Evolutionary conservation across 768 basidiomycete genomes (phyloP).

Genomic region (Lactarius evosmus): DNA sequence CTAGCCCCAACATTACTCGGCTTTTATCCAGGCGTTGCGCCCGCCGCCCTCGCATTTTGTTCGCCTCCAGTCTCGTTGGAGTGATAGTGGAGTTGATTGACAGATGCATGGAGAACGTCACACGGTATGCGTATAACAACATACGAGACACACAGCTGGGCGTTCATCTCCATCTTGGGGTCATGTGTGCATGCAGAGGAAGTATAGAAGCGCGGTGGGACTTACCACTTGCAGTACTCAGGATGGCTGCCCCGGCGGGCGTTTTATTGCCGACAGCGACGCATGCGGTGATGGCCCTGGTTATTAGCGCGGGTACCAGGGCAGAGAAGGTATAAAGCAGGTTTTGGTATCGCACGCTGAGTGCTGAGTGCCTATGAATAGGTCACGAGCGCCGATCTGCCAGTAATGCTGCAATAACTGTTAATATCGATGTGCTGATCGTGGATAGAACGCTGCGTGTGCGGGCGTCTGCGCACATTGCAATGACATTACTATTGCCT

Average conservation of each 20-base stretch:
- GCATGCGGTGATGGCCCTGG: not conserved
- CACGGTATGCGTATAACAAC: not conserved
- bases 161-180: not conserved
- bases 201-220: not conserved
- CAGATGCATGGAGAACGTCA: constrained; percentile 4
- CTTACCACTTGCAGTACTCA: too few relatives aligned
- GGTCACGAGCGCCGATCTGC: not conserved
- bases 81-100: not conserved
- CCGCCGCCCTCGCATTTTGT: not conserved
- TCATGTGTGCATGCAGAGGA: not conserved
- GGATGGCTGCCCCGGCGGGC: not conserved
- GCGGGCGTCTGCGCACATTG: not conserved
- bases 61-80: constrained; percentile 3
- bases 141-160: not conserved
- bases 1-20: not conserved
- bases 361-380: not conserved
- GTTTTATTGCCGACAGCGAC: not conserved
- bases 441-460: not conserved
- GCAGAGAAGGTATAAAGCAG: not conserved
- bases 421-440: not conserved
- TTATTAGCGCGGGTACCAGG: not conserved
- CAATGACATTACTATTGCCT: too few relatives aligned
- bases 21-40: not conserved
- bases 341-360: not conserved
- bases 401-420: not conserved